Evolutionary conservation across 352 stramenopile species (phyloP).

Genomic region (Pythium phragmiticola): DNA sequence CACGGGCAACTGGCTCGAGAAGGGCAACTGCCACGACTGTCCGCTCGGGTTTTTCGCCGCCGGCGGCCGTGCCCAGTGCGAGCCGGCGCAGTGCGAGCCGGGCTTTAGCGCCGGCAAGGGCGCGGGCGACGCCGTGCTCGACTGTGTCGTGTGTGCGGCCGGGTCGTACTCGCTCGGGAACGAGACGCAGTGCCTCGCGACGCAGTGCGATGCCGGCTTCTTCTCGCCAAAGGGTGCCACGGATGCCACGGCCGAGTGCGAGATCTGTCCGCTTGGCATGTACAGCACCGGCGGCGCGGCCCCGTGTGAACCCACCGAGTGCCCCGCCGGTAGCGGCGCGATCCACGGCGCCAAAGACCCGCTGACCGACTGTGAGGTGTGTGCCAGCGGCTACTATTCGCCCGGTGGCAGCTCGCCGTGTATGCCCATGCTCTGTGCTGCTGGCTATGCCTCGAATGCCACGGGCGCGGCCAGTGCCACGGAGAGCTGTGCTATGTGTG

Average conservation of each 20-base stretch:
- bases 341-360: constrained; percentile 29
- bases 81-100: constrained; percentile 37
- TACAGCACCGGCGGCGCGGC: constrained; percentile 35
- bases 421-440: constrained; percentile 31
- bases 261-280: constrained; percentile 35
- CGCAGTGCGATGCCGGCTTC: constrained; percentile 31
- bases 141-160: constrained; percentile 36
- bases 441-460: constrained; percentile 29
- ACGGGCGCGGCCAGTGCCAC: constrained; percentile 20
- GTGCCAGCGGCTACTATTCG: constrained; percentile 34
- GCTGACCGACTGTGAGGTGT: constrained; percentile 31
- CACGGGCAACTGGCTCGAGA: constrained; percentile 38
- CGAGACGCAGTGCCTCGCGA: constrained; percentile 33
- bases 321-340: constrained; percentile 34
- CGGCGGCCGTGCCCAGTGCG: constrained; percentile 36
- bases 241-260: constrained; percentile 29
- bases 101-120: constrained; percentile 35
- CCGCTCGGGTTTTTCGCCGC: constrained; percentile 37
- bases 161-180: constrained; percentile 41
- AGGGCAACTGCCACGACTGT: constrained; percentile 45
- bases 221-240: constrained; percentile 40
- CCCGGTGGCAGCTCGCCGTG: constrained; percentile 35
- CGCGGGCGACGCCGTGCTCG: constrained; percentile 28
- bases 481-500: constrained; percentile 33
- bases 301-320: constrained; percentile 40